Evolutionary conservation across 1,284 basidiomycete genomes (phyloP).

Genomic region (Cryptococcus neoformans): DNA sequence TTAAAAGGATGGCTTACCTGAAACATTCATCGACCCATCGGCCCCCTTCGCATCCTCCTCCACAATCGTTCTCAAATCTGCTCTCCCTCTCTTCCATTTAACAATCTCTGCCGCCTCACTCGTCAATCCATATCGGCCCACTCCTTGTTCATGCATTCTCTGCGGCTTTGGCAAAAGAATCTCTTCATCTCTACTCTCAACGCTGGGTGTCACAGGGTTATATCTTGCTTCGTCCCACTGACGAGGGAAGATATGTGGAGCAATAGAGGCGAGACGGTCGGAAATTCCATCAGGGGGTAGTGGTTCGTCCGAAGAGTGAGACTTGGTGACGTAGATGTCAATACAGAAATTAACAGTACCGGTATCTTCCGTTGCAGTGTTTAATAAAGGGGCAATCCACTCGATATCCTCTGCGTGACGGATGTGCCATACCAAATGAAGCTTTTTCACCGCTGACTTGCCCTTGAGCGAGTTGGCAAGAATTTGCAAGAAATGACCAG

Average conservation of each 20-base stretch:
- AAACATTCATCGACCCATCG: constrained; percentile 14
- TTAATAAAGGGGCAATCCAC: constrained; percentile 23
- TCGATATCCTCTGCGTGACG: constrained; percentile 23
- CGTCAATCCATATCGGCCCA: constrained; percentile 11
- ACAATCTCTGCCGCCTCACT: constrained; percentile 7
- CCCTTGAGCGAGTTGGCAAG: constrained; percentile 14
- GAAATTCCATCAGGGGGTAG: constrained; percentile 6
- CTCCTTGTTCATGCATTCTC: background rate
- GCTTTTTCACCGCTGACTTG: constrained; percentile 22
- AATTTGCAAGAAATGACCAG: constrained; percentile 30
- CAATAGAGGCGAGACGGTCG: background rate
- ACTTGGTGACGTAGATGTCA: constrained; percentile 29
- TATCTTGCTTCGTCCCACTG: constrained; percentile 14
- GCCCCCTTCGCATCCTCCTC: constrained; percentile 7
- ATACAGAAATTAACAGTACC: constrained; percentile 6
- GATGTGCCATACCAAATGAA: constrained; percentile 43
- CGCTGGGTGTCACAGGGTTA: constrained; percentile 6
- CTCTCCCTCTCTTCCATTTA: constrained; percentile 18
- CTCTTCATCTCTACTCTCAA: constrained; percentile 8
- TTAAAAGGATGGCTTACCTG: constrained; percentile 8
- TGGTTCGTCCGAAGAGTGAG: constrained; percentile 18
- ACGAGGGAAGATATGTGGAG: background rate
- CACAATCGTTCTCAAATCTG: constrained; percentile 16
- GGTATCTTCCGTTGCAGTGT: constrained; percentile 4
- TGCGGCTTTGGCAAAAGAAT: constrained; percentile 4